phyloP scores from a whole-genome alignment of 805 yeast genomes.

The Wickerhamiella slavikovae region DNA sequence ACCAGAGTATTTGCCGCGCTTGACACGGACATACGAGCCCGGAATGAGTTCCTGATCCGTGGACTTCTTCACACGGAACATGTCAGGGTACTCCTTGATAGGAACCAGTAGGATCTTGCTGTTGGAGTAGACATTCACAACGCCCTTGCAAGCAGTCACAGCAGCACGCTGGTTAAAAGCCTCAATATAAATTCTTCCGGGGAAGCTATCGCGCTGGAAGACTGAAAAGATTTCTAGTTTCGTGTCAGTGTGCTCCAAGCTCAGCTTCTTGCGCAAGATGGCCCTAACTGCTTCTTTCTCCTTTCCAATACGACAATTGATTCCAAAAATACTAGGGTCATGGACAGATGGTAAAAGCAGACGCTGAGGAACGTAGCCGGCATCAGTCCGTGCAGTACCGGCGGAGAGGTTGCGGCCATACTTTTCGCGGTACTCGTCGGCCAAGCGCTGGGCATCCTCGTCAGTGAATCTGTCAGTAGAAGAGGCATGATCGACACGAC shows the following conservation, averaged over 20 bases:
- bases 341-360: slow-evolving; percentile 85
- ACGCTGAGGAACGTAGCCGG: slow-evolving; percentile 80
- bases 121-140: slow-evolving; percentile 60
- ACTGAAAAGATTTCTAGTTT: slow-evolving; percentile 76
- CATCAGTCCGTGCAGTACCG: slow-evolving; percentile 64
- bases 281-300: slow-evolving; percentile 82
- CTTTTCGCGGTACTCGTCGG: slow-evolving; percentile 77
- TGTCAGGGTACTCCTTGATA: slow-evolving; percentile 83
- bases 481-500: slow-evolving; percentile 64
- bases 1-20: slow-evolving; percentile 78
- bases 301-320: slow-evolving; percentile 79
- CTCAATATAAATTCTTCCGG: slow-evolving; percentile 83
- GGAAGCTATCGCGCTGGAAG: slow-evolving; percentile 83
- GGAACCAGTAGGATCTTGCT: slow-evolving; percentile 69
- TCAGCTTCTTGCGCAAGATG: slow-evolving; percentile 62
- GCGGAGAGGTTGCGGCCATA: slow-evolving; percentile 76
- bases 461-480: slow-evolving; percentile 66
- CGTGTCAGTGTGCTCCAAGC: slow-evolving; percentile 48
- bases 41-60: slow-evolving; percentile 76
- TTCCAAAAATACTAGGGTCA: slow-evolving; percentile 92
- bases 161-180: slow-evolving; percentile 89
- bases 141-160: slow-evolving; percentile 68
- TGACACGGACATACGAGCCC: slow-evolving; percentile 79
- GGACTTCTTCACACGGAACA: slow-evolving; percentile 73
- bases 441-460: slow-evolving; percentile 85